Base-by-base conservation (phyloP, 179 eudicot species). In the Silene coronaria region DNA sequence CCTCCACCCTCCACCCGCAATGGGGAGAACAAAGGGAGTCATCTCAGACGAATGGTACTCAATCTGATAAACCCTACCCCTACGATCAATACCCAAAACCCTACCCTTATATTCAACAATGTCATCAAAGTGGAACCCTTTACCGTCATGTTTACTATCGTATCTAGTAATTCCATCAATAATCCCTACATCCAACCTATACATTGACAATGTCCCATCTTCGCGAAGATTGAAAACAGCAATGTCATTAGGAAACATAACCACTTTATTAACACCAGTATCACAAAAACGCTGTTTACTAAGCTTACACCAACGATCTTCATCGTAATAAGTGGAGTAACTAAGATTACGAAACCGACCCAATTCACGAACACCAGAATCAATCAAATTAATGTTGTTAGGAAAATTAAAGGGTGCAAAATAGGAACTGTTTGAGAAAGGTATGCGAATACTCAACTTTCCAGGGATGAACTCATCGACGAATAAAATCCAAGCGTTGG, bases 61-160 rank as follows among this genome's bases (percentile, higher is more conserved):
- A 81, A 78, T 74, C 48, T 70, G 48, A 77, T 70, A 74, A 19
- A 76, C 57, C 45, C 75, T 10, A 13, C 81, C 84, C 48, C 79
- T 78, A 16, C 70, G 63, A 71, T 75, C 76, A 64, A 75, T 36
- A 2, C 73, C 79, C 13, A 62, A 75, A 1, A 78, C 0, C 69
- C 68, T 66, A 8, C 79, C 77, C 48, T 59, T 78, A 36, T 24
- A 78, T 1, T 82, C 71, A 0, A 82, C 76, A 75, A 78, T 67
- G 7, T 82, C 81, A 63, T 82, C 81, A 26, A 82, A 63, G 0
- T 42, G 53, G 30, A 63, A 57, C 0, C 66, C 36, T 59, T 59
- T 59, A 6, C 80, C 81, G 57, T 75, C 76, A 74, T 78, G 79
- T 0, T 71, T 16, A 45, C 57, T 28, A 19, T 53, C 70, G 76